A percentile compares a stretch with the other conserved stretches of the same genome.
Evolutionary conservation across 768 basidiomycete genomes (phyloP).

Genomic region (Sarcomyxa edulis): DNA sequence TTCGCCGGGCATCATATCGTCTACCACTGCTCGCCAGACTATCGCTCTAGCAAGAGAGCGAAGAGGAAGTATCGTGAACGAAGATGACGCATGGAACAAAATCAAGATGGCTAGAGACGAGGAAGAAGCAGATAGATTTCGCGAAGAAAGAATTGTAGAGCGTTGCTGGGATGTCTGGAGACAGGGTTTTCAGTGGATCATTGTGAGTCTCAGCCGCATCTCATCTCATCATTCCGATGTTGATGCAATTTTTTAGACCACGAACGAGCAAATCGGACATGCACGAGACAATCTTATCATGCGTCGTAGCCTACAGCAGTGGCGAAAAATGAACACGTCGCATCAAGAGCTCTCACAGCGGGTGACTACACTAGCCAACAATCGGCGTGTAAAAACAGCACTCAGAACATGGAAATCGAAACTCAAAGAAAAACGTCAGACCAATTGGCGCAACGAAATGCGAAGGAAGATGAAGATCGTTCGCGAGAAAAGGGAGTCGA

Average conservation of each 20-base stretch:
- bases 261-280: slow-evolving; percentile 58
- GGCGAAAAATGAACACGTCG: slow-evolving; percentile 42
- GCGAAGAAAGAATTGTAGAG: slow-evolving; percentile 56
- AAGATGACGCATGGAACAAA: slow-evolving; percentile 76
- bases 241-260: slow-evolving; percentile 46
- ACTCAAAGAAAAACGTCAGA: slow-evolving; percentile 49
- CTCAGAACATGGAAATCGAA: slow-evolving; percentile 50
- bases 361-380: slow-evolving; percentile 38
- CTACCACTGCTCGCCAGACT: slow-evolving; percentile 20
- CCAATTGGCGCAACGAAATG: slow-evolving; percentile 65
- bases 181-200: slow-evolving; percentile 66
- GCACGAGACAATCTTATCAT: slow-evolving; percentile 66
- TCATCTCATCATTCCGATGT: slow-evolving; percentile 7
- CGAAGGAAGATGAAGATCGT: slow-evolving; percentile 61
- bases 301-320: slow-evolving; percentile 51
- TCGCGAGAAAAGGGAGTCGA: slow-evolving; percentile 48
- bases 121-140: slow-evolving; percentile 64
- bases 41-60: slow-evolving; percentile 31
- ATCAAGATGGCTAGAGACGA: slow-evolving; percentile 68
- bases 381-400: slow-evolving; percentile 34
- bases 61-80: slow-evolving; percentile 49
- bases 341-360: slow-evolving; percentile 34
- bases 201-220: slow-evolving; percentile 39
- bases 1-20: not conserved
- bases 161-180: slow-evolving; percentile 76